Evolutionary conservation across 306 rosid species (phyloP).

Genomic region (Quercus wislizeni): DNA sequence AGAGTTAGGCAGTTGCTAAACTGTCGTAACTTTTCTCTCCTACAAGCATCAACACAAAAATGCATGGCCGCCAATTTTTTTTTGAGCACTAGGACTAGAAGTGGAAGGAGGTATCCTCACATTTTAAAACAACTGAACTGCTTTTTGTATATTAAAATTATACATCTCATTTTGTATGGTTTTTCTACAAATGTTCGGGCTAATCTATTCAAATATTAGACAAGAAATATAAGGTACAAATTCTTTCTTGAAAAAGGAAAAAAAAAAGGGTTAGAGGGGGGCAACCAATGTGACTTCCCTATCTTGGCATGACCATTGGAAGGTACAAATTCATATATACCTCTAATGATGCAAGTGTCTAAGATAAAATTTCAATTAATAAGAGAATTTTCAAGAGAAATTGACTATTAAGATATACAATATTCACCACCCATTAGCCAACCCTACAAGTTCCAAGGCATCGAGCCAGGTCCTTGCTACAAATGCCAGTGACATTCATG

Average conservation of each 20-base stretch:
- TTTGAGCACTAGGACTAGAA: too few species aligned
- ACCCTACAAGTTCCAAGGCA: constrained; percentile 23
- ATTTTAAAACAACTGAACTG: not conserved
- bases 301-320: not conserved
- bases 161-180: not conserved
- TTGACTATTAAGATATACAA: constrained; percentile 33
- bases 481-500: constrained; percentile 32
- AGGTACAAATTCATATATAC: constrained; percentile 13
- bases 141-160: not conserved
- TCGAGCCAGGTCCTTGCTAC: constrained; percentile 30
- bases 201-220: too few species aligned
- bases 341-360: constrained; percentile 9
- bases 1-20: too few species aligned
- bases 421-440: constrained; percentile 33
- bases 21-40: too few species aligned
- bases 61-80: too few species aligned
- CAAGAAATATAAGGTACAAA: too few species aligned
- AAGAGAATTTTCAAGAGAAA: constrained; percentile 20
- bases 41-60: too few species aligned
- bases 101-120: not conserved
- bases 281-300: too few species aligned
- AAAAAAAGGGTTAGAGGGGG: too few species aligned
- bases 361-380: not conserved
- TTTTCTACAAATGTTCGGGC: not conserved
- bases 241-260: too few species aligned